Percentiles rank a stretch among this genome's conserved stretches.
These are phyloP conservation scores for Corchorus capsularis DNA, from an alignment of 345 rosid species.

Conservation along the genomic window DNA sequence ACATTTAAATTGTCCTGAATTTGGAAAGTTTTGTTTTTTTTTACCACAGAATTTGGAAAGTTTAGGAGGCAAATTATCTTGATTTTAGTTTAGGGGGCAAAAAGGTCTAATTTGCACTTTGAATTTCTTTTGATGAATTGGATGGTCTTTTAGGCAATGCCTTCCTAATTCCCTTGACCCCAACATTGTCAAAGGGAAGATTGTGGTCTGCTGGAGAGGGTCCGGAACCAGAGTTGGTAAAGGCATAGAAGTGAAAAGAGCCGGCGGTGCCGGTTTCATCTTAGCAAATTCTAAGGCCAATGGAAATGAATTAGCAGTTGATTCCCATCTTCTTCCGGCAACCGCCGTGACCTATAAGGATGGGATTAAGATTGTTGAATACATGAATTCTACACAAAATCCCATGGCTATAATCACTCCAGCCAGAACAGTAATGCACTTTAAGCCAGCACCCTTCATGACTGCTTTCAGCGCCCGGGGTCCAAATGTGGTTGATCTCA, in stretches of 20 bases:
- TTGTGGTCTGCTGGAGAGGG: constrained; percentile 80
- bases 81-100: no score
- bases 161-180: constrained; percentile 60
- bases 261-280: constrained; percentile 76
- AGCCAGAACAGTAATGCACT: constrained; percentile 45
- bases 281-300: constrained; percentile 45
- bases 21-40: no score
- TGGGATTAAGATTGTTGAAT: constrained; percentile 44
- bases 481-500: constrained; percentile 58
- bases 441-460: constrained; percentile 64
- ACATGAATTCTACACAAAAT: constrained; percentile 58
- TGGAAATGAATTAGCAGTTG: constrained; percentile 38
- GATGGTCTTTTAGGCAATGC: constrained; percentile 54
- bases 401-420: constrained; percentile 53
- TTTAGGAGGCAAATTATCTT: no score
- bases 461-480: constrained; percentile 79
- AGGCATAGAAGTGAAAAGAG: constrained; percentile 80
- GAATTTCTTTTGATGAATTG: background rate
- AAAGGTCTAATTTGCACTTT: no score
- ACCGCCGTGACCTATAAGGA: constrained; percentile 35
- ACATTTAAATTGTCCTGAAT: no score
- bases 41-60: no score
- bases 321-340: constrained; percentile 67
- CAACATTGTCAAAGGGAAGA: constrained; percentile 67
- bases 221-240: constrained; percentile 52